Evolutionary conservation across 1,139 yeast genomes (phyloP), one percentile per base, ranked within the genome.

Genomic region (Kluyveromyces marxianus): DNA sequence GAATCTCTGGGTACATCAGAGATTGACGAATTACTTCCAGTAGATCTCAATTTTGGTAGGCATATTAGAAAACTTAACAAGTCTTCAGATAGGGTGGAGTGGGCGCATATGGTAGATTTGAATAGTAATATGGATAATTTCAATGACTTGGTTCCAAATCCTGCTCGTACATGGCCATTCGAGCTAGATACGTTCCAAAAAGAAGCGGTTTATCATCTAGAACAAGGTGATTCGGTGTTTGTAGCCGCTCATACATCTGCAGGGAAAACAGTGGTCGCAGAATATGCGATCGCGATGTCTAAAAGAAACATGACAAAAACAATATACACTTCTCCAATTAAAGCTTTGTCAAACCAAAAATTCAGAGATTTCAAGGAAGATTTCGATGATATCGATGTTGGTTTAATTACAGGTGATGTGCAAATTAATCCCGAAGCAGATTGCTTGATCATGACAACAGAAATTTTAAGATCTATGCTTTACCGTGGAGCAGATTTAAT

Each of bases 211-310:
- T 88, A 95, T 37, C 92, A 96, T 66, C 84, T 92, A 51, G 97
- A 92, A 63, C 77, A 96, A 59, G 81, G 85, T 52, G 97, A 92
- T 64, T 84, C 96, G n/a, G 99, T 92, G 7, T 75, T 92, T 57
- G 97, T 92, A 2, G 90, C 97, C 26, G 99, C 99, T 0, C 99
- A 92, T 62, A 90, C 98, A 0, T 90, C 97, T 30, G 98, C 98
- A 5, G 99, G 99, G 70, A 92, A 92, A 63, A 92, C 99, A 0
- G 99, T 94, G 41, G 98, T 92, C 44, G 99, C 99, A 0, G 99
- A 92, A 63, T 94, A 92, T 60, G 97, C 98, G 37, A 92, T 92
- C 69, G 97, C 98, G 1, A 95, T 89, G 70, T 87, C 96, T 10
- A 70, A 88, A 52, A 72, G 89, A 57, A 89, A 87, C 47, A 89